Conservation (phyloP, 345 rosid genomes). For the Hibiscus syriacus region DNA sequence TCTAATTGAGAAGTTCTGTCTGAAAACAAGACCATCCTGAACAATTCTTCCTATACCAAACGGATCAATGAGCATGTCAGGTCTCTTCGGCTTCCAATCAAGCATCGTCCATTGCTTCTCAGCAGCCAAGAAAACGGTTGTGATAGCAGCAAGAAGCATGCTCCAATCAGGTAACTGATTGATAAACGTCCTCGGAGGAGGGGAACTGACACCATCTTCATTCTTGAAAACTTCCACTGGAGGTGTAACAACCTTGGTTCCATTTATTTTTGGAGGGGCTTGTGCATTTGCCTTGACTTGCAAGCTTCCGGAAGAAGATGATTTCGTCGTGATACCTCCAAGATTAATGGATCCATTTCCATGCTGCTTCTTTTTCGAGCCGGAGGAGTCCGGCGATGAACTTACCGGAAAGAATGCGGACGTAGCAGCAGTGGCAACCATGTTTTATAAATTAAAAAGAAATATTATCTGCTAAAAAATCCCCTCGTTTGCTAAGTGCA, state of each 20-base stretch:
- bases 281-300: conserved; percentile 85
- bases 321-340: conserved; percentile 36
- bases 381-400: conserved; percentile 38
- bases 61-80: conserved; percentile 85
- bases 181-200: conserved; percentile 80
- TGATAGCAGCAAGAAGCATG: conserved; percentile 98
- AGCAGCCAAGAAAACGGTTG: conserved; percentile 92
- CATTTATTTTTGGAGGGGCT: conserved; percentile 86
- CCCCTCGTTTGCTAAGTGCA: not conserved
- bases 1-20: conserved; percentile 84
- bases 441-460: conserved; percentile 15
- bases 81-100: conserved; percentile 87
- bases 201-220: conserved; percentile 37
- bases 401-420: conserved; percentile 62
- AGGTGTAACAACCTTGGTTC: conserved; percentile 43
- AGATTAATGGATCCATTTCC: conserved; percentile 43
- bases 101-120: conserved; percentile 99
- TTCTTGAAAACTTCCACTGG: conserved; percentile 40
- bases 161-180: conserved; percentile 98
- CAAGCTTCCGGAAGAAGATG: conserved; percentile 42
- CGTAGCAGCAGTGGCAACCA: conserved; percentile 77
- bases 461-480: not conserved
- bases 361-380: conserved; percentile 36
- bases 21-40: conserved; percentile 79
- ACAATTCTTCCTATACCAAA: conserved; percentile 83